These are phyloP conservation scores for Penicillium verhagenii DNA, from an alignment of 495 filamentous ascomycete species.

Conservation along the genomic window DNA sequence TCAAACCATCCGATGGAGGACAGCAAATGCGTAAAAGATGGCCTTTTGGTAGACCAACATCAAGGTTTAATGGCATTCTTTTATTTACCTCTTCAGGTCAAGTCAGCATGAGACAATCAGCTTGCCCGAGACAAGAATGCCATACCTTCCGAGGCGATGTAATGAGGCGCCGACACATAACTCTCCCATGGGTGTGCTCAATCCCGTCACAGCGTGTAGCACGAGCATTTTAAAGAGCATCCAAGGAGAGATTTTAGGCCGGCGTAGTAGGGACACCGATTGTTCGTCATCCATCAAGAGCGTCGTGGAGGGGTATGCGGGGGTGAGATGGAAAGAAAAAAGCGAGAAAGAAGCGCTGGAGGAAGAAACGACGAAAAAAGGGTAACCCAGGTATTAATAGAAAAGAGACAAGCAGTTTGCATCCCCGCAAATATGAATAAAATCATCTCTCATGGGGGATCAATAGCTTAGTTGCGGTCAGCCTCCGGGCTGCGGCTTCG, in stretches of 20 bases:
- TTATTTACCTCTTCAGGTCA: constrained; percentile 15
- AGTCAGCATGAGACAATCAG: constrained; percentile 10
- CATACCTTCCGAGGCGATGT: constrained; percentile 31
- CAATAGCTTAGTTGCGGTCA: constrained; percentile 34
- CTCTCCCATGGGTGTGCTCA: constrained; percentile 9
- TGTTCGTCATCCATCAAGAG: constrained; percentile 14
- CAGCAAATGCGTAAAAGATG: not conserved
- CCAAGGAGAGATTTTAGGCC: constrained; percentile 7
- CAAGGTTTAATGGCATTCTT: not conserved
- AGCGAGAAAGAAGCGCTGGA: constrained; percentile 6
- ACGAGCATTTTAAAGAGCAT: not conserved
- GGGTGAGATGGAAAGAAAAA: too few species aligned
- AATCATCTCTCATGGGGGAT: not conserved
- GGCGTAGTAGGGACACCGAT: constrained; percentile 1
- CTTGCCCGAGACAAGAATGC: not conserved
- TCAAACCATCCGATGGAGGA: not conserved
- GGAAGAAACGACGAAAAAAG: not conserved
- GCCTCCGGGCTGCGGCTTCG: constrained; percentile 60
- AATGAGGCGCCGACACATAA: constrained; percentile 34
- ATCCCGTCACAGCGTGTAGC: not conserved
- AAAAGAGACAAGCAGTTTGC: not conserved
- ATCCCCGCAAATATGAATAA: constrained; percentile 1
- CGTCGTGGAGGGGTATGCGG: constrained; percentile 5
- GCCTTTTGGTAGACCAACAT: not conserved
- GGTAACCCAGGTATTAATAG: constrained; percentile 17